Percentiles rank a stretch among this genome's conserved stretches.
Evolutionary conservation across 352 stramenopile species (phyloP).

Genomic region (Pythium myriotylum): DNA sequence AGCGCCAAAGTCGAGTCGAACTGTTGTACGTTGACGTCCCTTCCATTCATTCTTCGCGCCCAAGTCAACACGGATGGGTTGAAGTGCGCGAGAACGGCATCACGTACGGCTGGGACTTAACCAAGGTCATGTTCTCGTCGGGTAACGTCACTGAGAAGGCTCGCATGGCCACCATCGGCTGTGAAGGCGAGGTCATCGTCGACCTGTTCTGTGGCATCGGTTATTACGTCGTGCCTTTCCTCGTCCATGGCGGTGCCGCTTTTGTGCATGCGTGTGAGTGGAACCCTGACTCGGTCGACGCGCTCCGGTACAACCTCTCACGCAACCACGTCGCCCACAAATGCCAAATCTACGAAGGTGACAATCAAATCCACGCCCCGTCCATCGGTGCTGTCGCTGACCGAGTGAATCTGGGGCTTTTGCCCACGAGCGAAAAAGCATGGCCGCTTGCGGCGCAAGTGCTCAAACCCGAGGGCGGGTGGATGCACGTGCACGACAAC

Average conservation of each 20-base stretch:
- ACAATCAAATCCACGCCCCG: constrained; percentile 87
- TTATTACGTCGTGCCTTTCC: constrained; percentile 96
- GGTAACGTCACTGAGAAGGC: constrained; percentile 97
- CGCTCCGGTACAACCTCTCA: constrained; percentile 90
- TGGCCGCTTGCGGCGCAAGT: constrained; percentile 93
- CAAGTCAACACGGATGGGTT: constrained; percentile 67
- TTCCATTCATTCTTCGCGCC: constrained; percentile 38
- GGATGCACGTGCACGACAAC: constrained; percentile 97
- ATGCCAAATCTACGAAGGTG: constrained; percentile 84
- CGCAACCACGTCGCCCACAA: constrained; percentile 89
- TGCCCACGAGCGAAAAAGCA: constrained; percentile 94
- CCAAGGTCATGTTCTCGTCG: constrained; percentile 96
- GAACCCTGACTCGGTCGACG: constrained; percentile 93
- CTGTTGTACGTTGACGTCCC: constrained; percentile 62
- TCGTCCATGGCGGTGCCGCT: constrained; percentile 88
- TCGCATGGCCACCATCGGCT: constrained; percentile 89
- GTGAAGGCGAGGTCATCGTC: constrained; percentile 89
- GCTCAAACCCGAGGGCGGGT: constrained; percentile 87
- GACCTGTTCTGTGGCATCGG: constrained; percentile 98
- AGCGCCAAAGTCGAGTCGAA: constrained; percentile 80
- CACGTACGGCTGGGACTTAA: constrained; percentile 94
- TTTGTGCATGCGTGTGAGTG: constrained; percentile 95
- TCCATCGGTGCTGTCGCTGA: constrained; percentile 84
- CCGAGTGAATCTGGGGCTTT: constrained; percentile 93
- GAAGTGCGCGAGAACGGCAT: constrained; percentile 94